Evolutionary conservation across 352 stramenopile species (phyloP), one percentile per base, ranked within the genome.

Genomic region (Pythium apleroticum): DNA sequence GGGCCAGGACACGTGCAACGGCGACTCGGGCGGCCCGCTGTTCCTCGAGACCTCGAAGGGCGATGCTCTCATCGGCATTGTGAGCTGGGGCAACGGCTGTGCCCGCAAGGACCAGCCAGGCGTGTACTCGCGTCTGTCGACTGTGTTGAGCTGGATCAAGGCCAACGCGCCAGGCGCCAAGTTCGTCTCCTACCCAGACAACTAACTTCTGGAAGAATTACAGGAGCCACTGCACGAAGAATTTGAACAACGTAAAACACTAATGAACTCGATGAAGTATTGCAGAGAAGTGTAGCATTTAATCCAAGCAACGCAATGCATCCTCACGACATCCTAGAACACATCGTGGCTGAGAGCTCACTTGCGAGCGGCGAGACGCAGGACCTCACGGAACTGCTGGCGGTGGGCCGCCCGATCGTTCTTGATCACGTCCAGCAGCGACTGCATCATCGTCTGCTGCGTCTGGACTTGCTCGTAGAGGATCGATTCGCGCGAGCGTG

Each of bases 11-110:
- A 28, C 65, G 22, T 76, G 69, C 69, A 41, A 69, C 15, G 69
- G 69, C 24, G 69, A 76, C 69, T 73, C 64, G 24, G 69, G 69
- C 50, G 69, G 69, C 11, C 65, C 69, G 25, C 52, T 76, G 10
- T 58, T 65, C 20, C 28, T 67, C 15, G 35, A 57, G 37, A 64
- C 31, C 3, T 58, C 67, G 25, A 27, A 48, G 25, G 52, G 50
- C n/a, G 69, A 66, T 14, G 57, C 33, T 4, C 24, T 68, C 25
- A 60, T 76, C 24, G 69, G 69, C 17, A 39, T 73, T 15, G 61
- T 73, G 20, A 71, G 60, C 56, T 76, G 69, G 65, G 69, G 69
- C 7, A 37, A 53, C n/a, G 64, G 52, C 27, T 50, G 39, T 24
- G 72, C 46, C 4, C 41, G 37, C 20, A 22, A 22, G 20, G 46